Evolutionary conservation across 495 filamentous ascomycete species (phyloP).

Genomic region (Aspergillus nanangensis): DNA sequence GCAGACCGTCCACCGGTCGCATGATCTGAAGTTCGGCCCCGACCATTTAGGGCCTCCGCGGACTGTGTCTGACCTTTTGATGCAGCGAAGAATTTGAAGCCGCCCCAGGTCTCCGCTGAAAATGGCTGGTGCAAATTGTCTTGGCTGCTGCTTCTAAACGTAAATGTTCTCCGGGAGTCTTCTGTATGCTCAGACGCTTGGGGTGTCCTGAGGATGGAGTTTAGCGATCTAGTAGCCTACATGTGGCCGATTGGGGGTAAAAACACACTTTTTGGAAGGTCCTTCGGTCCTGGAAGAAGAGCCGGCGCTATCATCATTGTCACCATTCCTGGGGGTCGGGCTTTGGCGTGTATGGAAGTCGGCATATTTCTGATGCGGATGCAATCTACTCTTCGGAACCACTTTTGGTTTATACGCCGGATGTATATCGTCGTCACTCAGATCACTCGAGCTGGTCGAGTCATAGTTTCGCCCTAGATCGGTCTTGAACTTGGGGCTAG

Average conservation of each 20-base stretch:
- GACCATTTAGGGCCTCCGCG: conserved; percentile 30
- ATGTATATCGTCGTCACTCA: conserved; percentile 22
- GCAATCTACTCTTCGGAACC: conserved; percentile 39
- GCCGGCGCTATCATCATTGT: not conserved
- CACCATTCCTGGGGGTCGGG: conserved; percentile 27
- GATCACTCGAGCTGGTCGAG: conserved; percentile 37
- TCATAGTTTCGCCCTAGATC: conserved; percentile 20
- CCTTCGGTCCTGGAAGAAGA: too few species aligned
- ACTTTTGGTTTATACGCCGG: conserved; percentile 34
- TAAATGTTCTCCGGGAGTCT: too few species aligned
- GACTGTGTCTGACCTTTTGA: conserved; percentile 23
- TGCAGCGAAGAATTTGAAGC: conserved; percentile 46
- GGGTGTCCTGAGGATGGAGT: not conserved
- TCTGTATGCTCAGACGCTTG: not conserved
- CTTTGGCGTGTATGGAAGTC: conserved; percentile 24
- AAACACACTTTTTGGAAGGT: conserved; percentile 14
- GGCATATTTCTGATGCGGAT: conserved; percentile 29
- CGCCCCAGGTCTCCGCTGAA: conserved; percentile 51
- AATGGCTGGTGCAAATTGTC: conserved; percentile 77
- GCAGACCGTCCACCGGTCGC: conserved; percentile 13
- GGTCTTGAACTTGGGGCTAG: conserved; percentile 31
- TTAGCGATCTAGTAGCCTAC: too few species aligned
- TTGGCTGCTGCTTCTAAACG: conserved; percentile 51
- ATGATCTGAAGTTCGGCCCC: conserved; percentile 20
- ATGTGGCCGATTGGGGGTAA: too few species aligned